Evolutionary conservation across 176 grass and related monocot species (phyloP).

Genomic region (Olyra latifolia): DNA sequence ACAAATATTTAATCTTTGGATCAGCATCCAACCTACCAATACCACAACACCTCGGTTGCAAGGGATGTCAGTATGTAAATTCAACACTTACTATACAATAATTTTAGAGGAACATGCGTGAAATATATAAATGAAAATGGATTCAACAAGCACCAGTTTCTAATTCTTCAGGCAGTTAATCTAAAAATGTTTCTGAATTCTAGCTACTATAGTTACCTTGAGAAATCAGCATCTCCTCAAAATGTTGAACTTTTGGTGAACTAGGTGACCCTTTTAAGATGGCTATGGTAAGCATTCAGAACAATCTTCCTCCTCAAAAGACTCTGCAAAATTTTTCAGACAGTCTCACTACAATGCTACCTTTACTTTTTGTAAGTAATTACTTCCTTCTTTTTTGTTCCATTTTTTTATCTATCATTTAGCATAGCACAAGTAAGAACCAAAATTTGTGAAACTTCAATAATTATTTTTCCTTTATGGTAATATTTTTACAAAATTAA

Average conservation of each 20-base stretch:
- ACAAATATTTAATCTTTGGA: no score
- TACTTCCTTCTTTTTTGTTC: neutral
- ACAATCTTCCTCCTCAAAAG: slow-evolving; percentile 50
- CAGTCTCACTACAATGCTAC: slow-evolving; percentile 70
- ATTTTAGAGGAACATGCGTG: neutral
- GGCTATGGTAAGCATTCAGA: slow-evolving; percentile 56
- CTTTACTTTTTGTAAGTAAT: slow-evolving; percentile 67
- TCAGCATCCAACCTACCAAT: no score
- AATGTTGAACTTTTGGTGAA: neutral
- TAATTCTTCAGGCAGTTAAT: neutral
- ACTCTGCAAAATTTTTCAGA: slow-evolving; percentile 66
- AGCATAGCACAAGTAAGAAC: neutral
- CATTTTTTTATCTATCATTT: neutral
- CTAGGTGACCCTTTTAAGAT: slow-evolving; percentile 84
- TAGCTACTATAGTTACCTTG: neutral
- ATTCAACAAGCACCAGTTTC: neutral
- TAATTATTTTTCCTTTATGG: neutral
- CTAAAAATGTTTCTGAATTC: neutral
- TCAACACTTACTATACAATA: neutral
- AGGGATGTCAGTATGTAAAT: neutral
- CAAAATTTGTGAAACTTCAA: slow-evolving; percentile 41
- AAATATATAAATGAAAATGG: neutral
- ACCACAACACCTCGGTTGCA: neutral
- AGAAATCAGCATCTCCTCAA: slow-evolving; percentile 9
- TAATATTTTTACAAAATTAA: neutral